Evolutionary conservation across 1,284 basidiomycete genomes (phyloP), one percentile per base, ranked within the genome.

Genomic region (Ganoderma multipileum): DNA sequence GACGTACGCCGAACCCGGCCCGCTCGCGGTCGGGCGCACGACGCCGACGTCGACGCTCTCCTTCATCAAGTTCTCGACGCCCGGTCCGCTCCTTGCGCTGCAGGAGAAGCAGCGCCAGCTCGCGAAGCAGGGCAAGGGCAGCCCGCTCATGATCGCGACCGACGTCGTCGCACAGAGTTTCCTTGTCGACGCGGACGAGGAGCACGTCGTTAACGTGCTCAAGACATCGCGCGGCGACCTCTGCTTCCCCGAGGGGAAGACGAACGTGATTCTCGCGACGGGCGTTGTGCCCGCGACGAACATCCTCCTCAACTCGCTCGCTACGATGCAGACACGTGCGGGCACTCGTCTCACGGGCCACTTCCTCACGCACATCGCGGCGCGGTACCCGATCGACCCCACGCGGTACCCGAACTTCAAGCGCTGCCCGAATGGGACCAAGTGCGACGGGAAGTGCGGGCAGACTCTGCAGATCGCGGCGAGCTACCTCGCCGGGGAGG

Each of bases 51-150:
- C 68, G 41, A 71, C 61, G 2, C 26, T 75, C 23, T 64, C 47
- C 5, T 77, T 76, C 62, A 72, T 67, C 50, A 77, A 77, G 69
- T 75, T 77, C 62, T 73, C 76, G 23, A 77, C 76, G 4, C 76
- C 76, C 5, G 76, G 76, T 16, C 76, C 76, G 38, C 68, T 77
- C 18, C 63, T 77, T 3, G 63, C 50, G 14, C 26, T 78, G 8
- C 72, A 73, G 60, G 70, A 78, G 54, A 63, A 64, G 41, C 76
- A 77, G 55, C 73, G 67, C 38, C 54, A 67, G 42, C 75, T 69
- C 12, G 71, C 68, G 23, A 66, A 70, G 47, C 44, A 44, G 12
- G 66, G 61, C 12, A 52, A 67, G 9, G 77, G 72, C 18, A 33
- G 52, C 38, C 70, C 73, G n/a, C 65, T 75, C 5, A 65, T 73